Percentiles rank a stretch among this genome's conserved stretches.
Evolutionary conservation across 495 filamentous ascomycete genomes (phyloP).

Genomic region (Penicillium paradoxum): DNA sequence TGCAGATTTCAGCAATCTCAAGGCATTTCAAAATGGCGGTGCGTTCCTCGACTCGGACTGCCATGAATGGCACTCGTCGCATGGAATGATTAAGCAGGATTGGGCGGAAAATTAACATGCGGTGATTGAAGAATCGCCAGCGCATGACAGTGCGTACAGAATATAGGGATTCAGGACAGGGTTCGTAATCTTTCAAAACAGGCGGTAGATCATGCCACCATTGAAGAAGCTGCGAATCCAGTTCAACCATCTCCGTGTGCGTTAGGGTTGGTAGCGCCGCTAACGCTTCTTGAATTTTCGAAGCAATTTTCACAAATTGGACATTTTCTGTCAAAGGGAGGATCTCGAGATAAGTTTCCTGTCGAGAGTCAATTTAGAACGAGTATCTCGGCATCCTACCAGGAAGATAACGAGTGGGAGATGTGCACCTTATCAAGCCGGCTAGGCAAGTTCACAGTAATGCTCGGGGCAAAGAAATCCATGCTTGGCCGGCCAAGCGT

Average conservation of each 20-base stretch:
- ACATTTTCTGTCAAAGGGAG: conserved; percentile 65
- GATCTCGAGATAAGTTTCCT: conserved; percentile 27
- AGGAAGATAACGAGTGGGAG: not conserved
- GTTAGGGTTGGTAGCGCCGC: conserved; percentile 57
- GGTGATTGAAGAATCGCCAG: conserved; percentile 67
- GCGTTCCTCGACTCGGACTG: conserved; percentile 53
- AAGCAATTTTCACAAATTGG: conserved; percentile 66
- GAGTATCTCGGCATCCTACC: not conserved
- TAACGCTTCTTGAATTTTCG: conserved; percentile 63
- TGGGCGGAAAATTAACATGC: conserved; percentile 66
- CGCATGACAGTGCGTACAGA: conserved; percentile 67
- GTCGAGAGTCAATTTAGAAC: not conserved
- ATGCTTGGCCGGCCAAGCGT: conserved; percentile 69
- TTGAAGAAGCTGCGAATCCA: conserved; percentile 57
- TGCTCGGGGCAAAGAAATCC: conserved; percentile 62
- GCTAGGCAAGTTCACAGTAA: conserved; percentile 58
- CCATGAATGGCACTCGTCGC: conserved; percentile 49
- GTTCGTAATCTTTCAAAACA: conserved; percentile 57
- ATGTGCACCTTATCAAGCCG: conserved; percentile 31
- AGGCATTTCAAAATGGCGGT: conserved; percentile 59
- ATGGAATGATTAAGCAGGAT: conserved; percentile 61
- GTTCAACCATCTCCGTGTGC: conserved; percentile 49
- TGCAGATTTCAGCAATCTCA: conserved; percentile 56
- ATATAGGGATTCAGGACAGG: conserved; percentile 60
- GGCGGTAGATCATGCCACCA: conserved; percentile 64